These are phyloP conservation scores for Vicia villosa DNA, from an alignment of 306 rosid species.

Conservation along the genomic window DNA sequence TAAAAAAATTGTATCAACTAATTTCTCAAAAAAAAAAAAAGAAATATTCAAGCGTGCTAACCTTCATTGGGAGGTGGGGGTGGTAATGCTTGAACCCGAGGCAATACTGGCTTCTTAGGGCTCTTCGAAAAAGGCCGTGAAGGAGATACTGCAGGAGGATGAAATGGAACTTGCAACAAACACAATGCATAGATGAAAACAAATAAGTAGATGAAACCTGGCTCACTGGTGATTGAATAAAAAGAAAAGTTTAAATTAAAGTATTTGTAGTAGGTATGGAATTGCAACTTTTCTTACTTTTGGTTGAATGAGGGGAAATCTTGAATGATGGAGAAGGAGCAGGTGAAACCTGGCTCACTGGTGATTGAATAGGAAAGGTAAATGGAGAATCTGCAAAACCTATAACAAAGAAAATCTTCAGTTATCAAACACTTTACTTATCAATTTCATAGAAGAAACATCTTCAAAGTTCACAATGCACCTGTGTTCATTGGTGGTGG, in stretches of 20 bases:
- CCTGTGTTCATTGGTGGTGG: constrained; percentile 68
- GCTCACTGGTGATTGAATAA: too few species aligned
- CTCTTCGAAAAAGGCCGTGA: constrained; percentile 43
- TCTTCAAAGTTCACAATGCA: constrained; percentile 32
- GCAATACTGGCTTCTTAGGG: constrained; percentile 56
- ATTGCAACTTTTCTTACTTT: constrained; percentile 56
- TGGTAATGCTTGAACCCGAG: constrained; percentile 66
- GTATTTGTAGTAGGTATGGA: constrained; percentile 3
- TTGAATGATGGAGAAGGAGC: constrained; percentile 64
- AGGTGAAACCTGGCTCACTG: constrained; percentile 55
- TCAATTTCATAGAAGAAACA: constrained; percentile 30
- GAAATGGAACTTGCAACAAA: constrained; percentile 46
- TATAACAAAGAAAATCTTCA: constrained; percentile 38
- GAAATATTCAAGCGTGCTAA: constrained; percentile 23
- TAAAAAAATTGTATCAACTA: constrained; percentile 1
- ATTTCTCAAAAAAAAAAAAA: neutral
- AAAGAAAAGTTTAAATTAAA: constrained; percentile 14
- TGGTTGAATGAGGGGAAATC: constrained; percentile 46
- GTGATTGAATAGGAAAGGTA: constrained; percentile 47
- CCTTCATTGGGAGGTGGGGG: constrained; percentile 99
- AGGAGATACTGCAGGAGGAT: constrained; percentile 56
- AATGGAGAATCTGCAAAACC: constrained; percentile 56
- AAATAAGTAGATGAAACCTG: constrained; percentile 22
- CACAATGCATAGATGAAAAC: constrained; percentile 36
- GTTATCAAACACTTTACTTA: constrained; percentile 24